phyloP scores from a whole-genome alignment of 2,329 filamentous ascomycete genomes.

The Sclerotiophoma versabilis region DNA sequence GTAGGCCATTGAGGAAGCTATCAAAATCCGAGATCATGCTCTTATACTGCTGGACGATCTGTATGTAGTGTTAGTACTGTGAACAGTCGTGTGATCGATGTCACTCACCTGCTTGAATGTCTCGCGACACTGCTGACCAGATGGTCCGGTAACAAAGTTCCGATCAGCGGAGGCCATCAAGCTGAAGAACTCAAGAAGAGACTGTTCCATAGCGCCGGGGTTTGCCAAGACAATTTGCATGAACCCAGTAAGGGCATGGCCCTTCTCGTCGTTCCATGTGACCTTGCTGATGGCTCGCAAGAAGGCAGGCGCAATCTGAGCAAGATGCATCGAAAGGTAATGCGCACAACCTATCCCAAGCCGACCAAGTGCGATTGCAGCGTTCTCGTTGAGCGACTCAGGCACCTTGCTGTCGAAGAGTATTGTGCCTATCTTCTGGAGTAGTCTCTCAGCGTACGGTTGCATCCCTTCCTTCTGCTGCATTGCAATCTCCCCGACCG shows the following conservation, averaged over 20 bases:
- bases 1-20: constrained; percentile 57
- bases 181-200: constrained; percentile 80
- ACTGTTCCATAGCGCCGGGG: constrained; percentile 89
- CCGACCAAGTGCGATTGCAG: constrained; percentile 88
- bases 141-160: constrained; percentile 64
- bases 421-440: constrained; percentile 80
- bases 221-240: constrained; percentile 84
- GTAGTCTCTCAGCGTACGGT: constrained; percentile 77
- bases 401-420: constrained; percentile 86
- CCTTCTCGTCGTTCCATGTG: constrained; percentile 90
- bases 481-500: constrained; percentile 88
- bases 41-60: constrained; percentile 63
- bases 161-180: constrained; percentile 76
- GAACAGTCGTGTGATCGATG: background rate
- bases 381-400: constrained; percentile 88
- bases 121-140: constrained; percentile 67
- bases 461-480: constrained; percentile 75
- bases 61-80: constrained; percentile 24
- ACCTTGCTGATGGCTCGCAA: constrained; percentile 82
- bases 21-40: constrained; percentile 62
- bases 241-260: constrained; percentile 90
- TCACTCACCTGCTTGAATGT: constrained; percentile 70
- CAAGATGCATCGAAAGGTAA: constrained; percentile 78
- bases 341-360: constrained; percentile 82
- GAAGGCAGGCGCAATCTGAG: constrained; percentile 82